Evolutionary conservation across 2,329 filamentous ascomycete species (phyloP).

Genomic region (Magnaporthiopsis incrustans): DNA sequence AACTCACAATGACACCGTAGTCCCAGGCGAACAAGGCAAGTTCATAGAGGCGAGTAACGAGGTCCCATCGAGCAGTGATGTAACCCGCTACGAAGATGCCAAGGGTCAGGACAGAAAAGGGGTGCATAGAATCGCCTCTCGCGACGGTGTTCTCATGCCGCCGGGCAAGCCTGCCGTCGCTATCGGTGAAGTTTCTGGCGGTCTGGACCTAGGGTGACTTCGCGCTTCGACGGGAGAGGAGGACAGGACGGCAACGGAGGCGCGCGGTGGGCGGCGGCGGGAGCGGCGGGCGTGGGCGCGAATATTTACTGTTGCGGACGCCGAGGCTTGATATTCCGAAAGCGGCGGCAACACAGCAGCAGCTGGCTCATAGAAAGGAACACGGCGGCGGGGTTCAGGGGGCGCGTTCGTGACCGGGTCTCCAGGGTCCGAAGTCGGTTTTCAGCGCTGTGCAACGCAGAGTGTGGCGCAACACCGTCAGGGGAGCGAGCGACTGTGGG

Average conservation of each 20-base stretch:
- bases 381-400: too few species aligned
- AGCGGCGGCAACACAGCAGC: background rate
- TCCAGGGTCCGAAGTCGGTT: too few species aligned
- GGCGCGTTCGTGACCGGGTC: too few species aligned
- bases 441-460: too few species aligned
- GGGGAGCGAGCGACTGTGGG: too few species aligned
- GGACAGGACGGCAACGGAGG: background rate
- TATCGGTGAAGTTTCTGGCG: background rate
- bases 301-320: background rate
- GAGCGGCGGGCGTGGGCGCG: too few species aligned
- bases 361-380: background rate
- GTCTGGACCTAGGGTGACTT: background rate
- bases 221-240: background rate
- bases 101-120: constrained; percentile 90
- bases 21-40: constrained; percentile 96
- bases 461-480: too few species aligned
- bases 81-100: constrained; percentile 99
- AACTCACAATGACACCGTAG: constrained; percentile 85
- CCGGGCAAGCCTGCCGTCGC: background rate
- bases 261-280: too few species aligned
- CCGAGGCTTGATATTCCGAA: background rate
- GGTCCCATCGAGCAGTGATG: constrained; percentile 98
- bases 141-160: constrained; percentile 34
- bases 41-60: constrained; percentile 94
- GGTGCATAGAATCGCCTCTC: constrained; percentile 69